Base-by-base conservation (phyloP, 2,329 filamentous ascomycete species). In the Botryotinia calthae region DNA sequence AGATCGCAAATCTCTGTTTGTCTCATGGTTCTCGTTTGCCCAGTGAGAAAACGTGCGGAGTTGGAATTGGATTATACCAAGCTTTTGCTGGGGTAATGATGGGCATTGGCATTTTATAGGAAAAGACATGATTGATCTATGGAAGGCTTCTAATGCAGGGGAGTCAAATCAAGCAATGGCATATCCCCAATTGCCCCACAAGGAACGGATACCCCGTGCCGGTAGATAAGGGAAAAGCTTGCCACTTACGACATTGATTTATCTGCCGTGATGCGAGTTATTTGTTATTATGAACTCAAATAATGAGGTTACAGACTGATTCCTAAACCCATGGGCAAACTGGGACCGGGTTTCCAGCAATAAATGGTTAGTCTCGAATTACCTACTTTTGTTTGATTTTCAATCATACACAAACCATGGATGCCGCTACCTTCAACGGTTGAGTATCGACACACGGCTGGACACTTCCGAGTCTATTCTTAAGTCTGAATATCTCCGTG, bases 41-140 rank as follows among this genome's bases (percentile, higher is more conserved):
- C 31, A n/a, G 31, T 20, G 37, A 56, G 34, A 20, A 56, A 42
- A 22, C 25, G 34, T 67, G 34, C 16, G 37, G 56, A 40, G 20
- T 20, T 22, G 31, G 40, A 22, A 56, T 42, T 22, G 31, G 9
- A 25, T 31, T 28, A 46, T 34, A 61, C 51, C 28, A 69, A 69
- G 67, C 34, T 46, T 20, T 61, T 69, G 54, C 54, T 31, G 59
- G 44, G 54, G 37, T 20, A 18, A 34, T 8, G 31, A 34, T 22
- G 67, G 67, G 51, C n/a, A 34, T 61, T 46, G 67, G 28, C 28
- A 25, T 9, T 59, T 69, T 69, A 69, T 69, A 69, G 42, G 40
- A 28, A 61, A 69, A 42, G n/a, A 42, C 20, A 69, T 25, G 10
- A 69, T 31, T 40, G 22, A 31, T 20, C 34, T 14, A 9, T 42